Base-by-base conservation (phyloP, 2,329 filamentous ascomycete species). In the Epichloe sp. region DNA sequence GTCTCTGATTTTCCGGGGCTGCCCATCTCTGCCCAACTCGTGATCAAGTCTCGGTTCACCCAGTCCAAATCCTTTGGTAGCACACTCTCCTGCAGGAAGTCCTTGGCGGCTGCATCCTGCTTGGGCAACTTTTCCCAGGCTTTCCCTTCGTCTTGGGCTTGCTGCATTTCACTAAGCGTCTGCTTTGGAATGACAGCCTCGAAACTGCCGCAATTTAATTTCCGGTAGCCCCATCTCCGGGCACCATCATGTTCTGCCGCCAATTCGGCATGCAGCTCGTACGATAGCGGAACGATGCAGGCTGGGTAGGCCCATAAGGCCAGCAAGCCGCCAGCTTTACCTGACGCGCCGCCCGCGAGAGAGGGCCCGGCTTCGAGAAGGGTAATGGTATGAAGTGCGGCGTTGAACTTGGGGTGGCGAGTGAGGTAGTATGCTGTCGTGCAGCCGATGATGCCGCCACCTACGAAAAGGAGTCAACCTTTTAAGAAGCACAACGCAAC, bases 381-480 rank as follows among this genome's bases (percentile, higher is more conserved):
- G 1, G 86, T 95, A 60, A 97, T 84, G 49, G 75, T 83, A 65
- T 95, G 87, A 49, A 79, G 78, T 21, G 77, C 68, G 42, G 83
- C 81, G 64, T 93, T 77, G 71, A 86, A 97, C 34, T 78, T 82
- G 31, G 87, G 82, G 65, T 97, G 90, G 56, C 87, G 83, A 2
- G 89, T 93, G 43, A 97, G 74, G 63, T 83, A 97, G 68, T 97
- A 97, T 52, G 91, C 90, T 5, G 87, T 89, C 47, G 88, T 93
- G 65, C 82, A 85, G 62, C 93, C 93, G 60, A 97, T 95, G 56
- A 97, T 89, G 59, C 91, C 91, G 58, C 89, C 91, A 58, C 91
- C 89, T 88, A 54, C 15, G 34, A 38, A 17, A 31, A 7, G 11
- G 42, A 26, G 34, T 49, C 31, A 36, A 42, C 17, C 31, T 15